Base-by-base conservation (phyloP, 768 basidiomycete species). In the Boletus vinaceobasis region DNA sequence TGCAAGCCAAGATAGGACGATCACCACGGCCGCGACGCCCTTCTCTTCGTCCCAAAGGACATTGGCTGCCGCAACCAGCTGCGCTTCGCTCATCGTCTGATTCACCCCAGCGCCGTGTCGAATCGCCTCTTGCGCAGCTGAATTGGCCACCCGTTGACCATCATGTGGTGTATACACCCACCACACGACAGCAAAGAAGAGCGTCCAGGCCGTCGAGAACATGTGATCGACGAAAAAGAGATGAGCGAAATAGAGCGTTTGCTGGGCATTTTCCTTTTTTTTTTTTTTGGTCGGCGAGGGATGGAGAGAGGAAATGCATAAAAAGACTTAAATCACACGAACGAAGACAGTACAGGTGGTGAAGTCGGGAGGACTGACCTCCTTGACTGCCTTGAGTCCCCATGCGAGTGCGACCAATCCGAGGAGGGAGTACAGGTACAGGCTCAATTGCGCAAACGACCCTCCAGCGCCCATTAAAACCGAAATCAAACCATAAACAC, bases 401-500 rank as follows among this genome's bases (percentile, higher is more conserved):
- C 95, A 97, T 3, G 80, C 79, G 23, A 95, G 80, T 0, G 84
- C 90, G 14, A 86, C 77, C 40, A 98, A 81, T 38, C 86, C 91
- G 26, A 87, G 69, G 52, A 88, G 86, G 10, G 95, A 98, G 76
- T 99, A 99, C 19, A 94, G 78, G 72, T 98, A 98, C 66, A 96
- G 79, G 70, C 86, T 90, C 56, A 98, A 79, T 73, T 99, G 97
- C 0, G 88, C 85, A 61, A 93, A 85, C n/a, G 88, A 86, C n/a
- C 89, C 88, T n/a, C 90, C 93, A 31, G 90, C 87, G 19, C 95
- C 95, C 1, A 88, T 89, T 55, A 94, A 73, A 53, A 94, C 82
- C 6, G 94, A 95, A 55, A 99, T 86, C 53, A 99, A 82, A 52
- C 97, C 97, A 69, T 98, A 99, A 9, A 98, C 83, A 48, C 97